A percentile compares a stretch with the other conserved stretches of the same genome.
phyloP scores from a whole-genome alignment of 2,329 filamentous ascomycete species.

The Talaromyces marneffei region DNA sequence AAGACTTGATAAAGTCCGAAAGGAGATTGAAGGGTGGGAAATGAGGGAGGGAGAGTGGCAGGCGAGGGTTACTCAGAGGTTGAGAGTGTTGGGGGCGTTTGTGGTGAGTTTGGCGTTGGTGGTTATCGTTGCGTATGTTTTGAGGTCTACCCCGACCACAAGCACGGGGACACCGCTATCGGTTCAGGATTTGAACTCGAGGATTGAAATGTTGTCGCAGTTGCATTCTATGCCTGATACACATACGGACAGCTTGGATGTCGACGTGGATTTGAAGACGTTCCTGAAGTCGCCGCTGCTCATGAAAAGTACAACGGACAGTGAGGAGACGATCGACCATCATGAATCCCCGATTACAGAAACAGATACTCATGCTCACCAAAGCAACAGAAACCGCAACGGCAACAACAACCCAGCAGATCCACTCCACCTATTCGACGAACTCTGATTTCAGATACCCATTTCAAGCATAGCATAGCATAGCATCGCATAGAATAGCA shows the following conservation, averaged over 20 bases:
- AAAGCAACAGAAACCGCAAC: no score
- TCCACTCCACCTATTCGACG: conserved; percentile 12
- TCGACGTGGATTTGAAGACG: neutral
- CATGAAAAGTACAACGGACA: neutral
- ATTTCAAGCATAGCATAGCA: neutral
- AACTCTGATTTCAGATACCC: conserved; percentile 8
- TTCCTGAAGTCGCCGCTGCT: neutral
- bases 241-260: neutral
- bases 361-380: neutral
- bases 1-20: conserved; percentile 35
- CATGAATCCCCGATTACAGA: neutral
- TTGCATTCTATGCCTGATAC: neutral
- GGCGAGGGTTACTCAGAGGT: conserved; percentile 31
- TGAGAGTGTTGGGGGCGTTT: conserved; percentile 36
- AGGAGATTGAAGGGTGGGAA: conserved; percentile 40
- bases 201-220: neutral
- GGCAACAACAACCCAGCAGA: neutral
- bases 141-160: conserved; percentile 16
- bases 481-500: neutral
- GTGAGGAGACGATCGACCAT: neutral
- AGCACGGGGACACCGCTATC: conserved; percentile 8
- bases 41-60: conserved; percentile 39
- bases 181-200: neutral
- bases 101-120: conserved; percentile 24
- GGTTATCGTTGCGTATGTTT: conserved; percentile 25